Percentiles rank a stretch among this genome's conserved stretches.
phyloP scores from a whole-genome alignment of 768 basidiomycete genomes.

The Rhizopogon roseolus region DNA sequence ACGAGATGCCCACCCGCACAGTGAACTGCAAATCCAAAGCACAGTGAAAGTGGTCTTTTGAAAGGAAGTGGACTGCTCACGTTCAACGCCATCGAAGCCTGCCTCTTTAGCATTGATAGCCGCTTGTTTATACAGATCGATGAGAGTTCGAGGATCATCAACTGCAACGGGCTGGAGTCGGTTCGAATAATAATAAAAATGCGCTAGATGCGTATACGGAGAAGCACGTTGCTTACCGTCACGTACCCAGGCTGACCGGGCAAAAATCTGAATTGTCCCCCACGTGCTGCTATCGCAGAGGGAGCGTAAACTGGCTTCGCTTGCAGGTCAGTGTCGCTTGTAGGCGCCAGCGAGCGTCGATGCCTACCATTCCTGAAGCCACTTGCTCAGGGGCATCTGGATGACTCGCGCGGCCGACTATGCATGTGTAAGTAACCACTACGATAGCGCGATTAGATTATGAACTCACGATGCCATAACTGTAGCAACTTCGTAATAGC shows the following conservation, averaged over 20 bases:
- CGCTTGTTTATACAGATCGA: conserved; percentile 37
- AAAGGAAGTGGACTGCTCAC: conserved; percentile 21
- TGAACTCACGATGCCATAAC: conserved; percentile 34
- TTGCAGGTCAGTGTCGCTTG: background rate
- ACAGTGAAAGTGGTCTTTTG: background rate
- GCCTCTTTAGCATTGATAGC: conserved; percentile 45
- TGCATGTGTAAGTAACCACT: background rate
- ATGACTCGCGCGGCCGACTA: conserved; percentile 33
- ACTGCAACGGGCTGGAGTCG: conserved; percentile 32
- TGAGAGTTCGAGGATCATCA: conserved; percentile 35
- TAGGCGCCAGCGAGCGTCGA: too few relatives aligned
- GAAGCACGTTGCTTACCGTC: conserved; percentile 24
- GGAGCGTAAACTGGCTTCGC: conserved; percentile 39
- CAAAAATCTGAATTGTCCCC: conserved; percentile 36
- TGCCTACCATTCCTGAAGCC: conserved; percentile 26
- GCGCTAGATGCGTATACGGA: background rate
- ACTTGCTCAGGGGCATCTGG: conserved; percentile 36
- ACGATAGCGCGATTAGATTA: background rate
- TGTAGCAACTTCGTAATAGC: conserved; percentile 3
- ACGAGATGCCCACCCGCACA: conserved; percentile 41
- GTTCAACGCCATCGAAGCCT: conserved; percentile 53
- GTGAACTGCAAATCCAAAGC: conserved; percentile 28
- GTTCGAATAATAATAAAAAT: background rate
- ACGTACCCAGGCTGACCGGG: conserved; percentile 34
- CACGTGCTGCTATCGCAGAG: conserved; percentile 39